Base-by-base conservation (phyloP, 768 basidiomycete genomes). In the Gymnopilus dilepis region DNA sequence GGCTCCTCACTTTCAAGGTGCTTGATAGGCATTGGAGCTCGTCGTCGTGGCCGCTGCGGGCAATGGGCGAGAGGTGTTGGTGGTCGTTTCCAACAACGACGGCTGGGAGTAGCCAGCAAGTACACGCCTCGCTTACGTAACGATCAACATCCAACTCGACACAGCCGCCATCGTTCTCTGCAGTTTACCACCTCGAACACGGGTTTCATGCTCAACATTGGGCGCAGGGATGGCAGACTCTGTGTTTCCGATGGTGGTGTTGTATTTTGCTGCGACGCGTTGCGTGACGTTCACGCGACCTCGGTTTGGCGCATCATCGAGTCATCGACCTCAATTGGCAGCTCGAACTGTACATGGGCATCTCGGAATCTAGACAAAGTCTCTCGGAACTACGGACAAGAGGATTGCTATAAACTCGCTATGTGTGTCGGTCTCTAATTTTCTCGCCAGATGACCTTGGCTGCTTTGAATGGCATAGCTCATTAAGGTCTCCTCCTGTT, bases 1-100 rank as follows among this genome's bases (percentile, higher is more conserved):
- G 41, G 6, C 17, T 41, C 28, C 89, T 77, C 70, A 93, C 92
- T 86, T 80, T 94, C 91, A 53, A 94, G 80, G 72, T 92, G 85
- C 72, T 92, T 93, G 74, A 93, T 88, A 73, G 92, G 84, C 92
- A 94, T 93, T 66, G 47, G 57, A 28, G 59, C 38, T 33, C 56
- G 64, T 67, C 56, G 64, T 67, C 61, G 65, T 68, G 65, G 58
- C 61, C 68, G 66, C 61, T 66, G 67, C 65, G 30, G 66, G 67
- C 64, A 70, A 57, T 67, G 73, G 70, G 69, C 69, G 67, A 66
- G 65, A 65, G 62, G 59, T 67, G 70, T 66, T 74, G 69, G 62
- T 69, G 67, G 69, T 70, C 73, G 75, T 77, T 74, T 73, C 62
- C 72, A 75, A 71, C 74, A 73, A 68, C 73, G 71, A 67, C 73